phyloP scores from a whole-genome alignment of 768 basidiomycete species.

The Tylopilus sp. region DNA sequence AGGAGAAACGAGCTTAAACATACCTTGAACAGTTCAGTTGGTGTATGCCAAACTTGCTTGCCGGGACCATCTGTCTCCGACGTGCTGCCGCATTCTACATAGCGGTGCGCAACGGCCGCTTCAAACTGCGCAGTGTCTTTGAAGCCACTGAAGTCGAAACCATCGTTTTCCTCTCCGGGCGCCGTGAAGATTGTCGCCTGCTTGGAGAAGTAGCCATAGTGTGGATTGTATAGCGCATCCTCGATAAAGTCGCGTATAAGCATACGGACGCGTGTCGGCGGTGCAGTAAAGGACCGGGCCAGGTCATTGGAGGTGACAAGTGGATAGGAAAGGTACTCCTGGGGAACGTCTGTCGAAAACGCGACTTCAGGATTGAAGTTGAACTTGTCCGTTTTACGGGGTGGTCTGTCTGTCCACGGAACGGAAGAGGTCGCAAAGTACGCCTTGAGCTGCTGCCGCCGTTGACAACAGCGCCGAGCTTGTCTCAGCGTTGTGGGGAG shows the following conservation, averaged over 20 bases:
- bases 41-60: constrained; percentile 97
- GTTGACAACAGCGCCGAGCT: constrained; percentile 17
- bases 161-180: constrained; percentile 37
- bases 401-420: constrained; percentile 12
- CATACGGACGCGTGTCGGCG: constrained; percentile 86
- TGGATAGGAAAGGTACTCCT: constrained; percentile 47
- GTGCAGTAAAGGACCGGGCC: constrained; percentile 44
- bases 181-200: constrained; percentile 87
- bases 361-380: constrained; percentile 71
- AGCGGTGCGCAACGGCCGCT: constrained; percentile 72
- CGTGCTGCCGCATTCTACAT: constrained; percentile 65
- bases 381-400: constrained; percentile 51
- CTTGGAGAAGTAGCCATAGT: constrained; percentile 96
- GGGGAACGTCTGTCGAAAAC: constrained; percentile 45
- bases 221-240: constrained; percentile 93
- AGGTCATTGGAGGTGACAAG: constrained; percentile 72
- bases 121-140: constrained; percentile 76
- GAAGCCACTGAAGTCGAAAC: constrained; percentile 67
- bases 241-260: constrained; percentile 95
- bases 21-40: constrained; percentile 96
- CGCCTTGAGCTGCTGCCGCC: constrained; percentile 23
- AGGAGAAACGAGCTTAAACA: neutral
- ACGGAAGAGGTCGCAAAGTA: constrained; percentile 22
- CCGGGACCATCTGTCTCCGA: constrained; percentile 63
- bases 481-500: constrained; percentile 18